These are phyloP conservation scores for Piper betle DNA, from an alignment of 164 flowering plant genomes.

Conservation along the genomic window DNA sequence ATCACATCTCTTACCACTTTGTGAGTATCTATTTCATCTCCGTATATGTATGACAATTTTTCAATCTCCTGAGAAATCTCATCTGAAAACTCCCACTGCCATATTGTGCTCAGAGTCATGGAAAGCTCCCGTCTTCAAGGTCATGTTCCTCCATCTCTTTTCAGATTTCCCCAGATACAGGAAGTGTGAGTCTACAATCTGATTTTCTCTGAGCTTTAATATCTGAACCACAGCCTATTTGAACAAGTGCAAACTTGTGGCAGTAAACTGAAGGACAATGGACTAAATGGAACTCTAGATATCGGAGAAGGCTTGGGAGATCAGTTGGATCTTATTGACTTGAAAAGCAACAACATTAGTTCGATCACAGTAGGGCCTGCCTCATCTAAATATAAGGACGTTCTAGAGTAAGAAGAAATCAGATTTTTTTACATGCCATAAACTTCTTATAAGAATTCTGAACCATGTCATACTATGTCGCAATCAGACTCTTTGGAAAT, in stretches of 20 bases:
- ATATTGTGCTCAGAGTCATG: slow-evolving; percentile 31
- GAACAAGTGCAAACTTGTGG: not conserved
- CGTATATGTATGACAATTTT: not conserved
- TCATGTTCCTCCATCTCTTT: slow-evolving; percentile 35
- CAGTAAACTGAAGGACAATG: slow-evolving; percentile 71
- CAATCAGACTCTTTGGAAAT: slow-evolving; percentile 54
- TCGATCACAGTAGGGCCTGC: slow-evolving; percentile 26
- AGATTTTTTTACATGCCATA: not conserved
- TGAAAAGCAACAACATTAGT: slow-evolving; percentile 53
- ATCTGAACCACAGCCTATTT: not conserved
- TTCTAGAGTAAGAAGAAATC: slow-evolving; percentile 29
- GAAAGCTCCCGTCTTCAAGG: slow-evolving; percentile 63
- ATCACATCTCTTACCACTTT: slow-evolving; percentile 66
- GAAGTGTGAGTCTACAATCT: slow-evolving; percentile 17
- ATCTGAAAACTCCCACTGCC: not conserved
- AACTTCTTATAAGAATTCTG: not conserved
- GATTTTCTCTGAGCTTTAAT: not conserved
- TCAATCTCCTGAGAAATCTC: slow-evolving; percentile 1
- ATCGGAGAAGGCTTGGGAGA: slow-evolving; percentile 48
- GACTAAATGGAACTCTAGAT: slow-evolving; percentile 41
- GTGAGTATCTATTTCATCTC: slow-evolving; percentile 28
- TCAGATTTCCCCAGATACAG: slow-evolving; percentile 57
- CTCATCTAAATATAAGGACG: slow-evolving; percentile 21
- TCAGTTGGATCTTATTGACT: slow-evolving; percentile 59
- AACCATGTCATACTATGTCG: not conserved